Evolutionary conservation across 345 rosid genomes (phyloP).

Genomic region (Aegle marmelos): DNA sequence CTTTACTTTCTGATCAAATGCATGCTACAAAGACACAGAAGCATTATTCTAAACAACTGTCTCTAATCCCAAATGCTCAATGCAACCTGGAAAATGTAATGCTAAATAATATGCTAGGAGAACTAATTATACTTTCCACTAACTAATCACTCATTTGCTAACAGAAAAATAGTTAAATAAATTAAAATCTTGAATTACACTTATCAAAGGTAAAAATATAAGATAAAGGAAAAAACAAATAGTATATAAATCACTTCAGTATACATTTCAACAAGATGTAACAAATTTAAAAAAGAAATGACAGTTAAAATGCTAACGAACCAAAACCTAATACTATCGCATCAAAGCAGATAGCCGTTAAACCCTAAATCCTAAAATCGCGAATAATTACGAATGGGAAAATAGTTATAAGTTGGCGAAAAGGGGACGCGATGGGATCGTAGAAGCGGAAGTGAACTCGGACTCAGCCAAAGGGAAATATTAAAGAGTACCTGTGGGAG

Average conservation of each 20-base stretch:
- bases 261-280: neutral
- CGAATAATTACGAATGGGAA: neutral
- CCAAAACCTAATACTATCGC: conserved; percentile 3
- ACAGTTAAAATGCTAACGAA: conserved; percentile 8
- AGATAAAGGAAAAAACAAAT: neutral
- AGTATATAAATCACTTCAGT: neutral
- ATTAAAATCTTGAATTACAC: neutral
- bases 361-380: neutral
- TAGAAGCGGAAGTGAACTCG: neutral
- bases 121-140: neutral
- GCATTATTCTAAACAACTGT: neutral
- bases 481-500: conserved; percentile 24
- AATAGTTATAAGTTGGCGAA: neutral
- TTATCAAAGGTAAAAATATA: too few species aligned
- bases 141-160: neutral
- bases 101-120: neutral
- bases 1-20: neutral
- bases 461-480: neutral
- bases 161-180: neutral
- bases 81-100: neutral
- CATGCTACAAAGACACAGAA: neutral
- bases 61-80: neutral
- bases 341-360: neutral
- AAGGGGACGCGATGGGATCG: neutral
- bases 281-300: neutral